Conservation (phyloP, 2,329 filamentous ascomycete genomes). For the Tolypocladium album region DNA sequence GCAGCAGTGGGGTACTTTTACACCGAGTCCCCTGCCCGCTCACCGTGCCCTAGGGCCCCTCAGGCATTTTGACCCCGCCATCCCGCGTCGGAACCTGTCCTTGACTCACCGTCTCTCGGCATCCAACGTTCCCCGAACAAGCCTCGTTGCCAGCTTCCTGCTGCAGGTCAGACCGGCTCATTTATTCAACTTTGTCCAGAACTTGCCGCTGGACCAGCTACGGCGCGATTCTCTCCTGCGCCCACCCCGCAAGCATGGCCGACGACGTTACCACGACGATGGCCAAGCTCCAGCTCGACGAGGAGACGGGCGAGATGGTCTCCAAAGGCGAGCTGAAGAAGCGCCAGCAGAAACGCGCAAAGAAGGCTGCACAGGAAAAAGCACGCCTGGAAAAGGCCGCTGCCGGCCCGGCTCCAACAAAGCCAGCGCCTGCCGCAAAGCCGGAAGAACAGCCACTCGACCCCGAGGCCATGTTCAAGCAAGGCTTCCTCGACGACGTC, state of each 20-base stretch:
- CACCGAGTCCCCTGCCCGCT: background rate
- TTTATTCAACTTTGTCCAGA: background rate
- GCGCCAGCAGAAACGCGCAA: conserved; percentile 43
- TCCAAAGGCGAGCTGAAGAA: conserved; percentile 54
- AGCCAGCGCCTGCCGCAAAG: conserved; percentile 3
- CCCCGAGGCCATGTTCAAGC: conserved; percentile 65
- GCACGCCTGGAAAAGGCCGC: conserved; percentile 74
- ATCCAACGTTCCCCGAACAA: background rate
- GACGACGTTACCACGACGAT: conserved; percentile 35
- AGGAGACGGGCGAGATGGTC: conserved; percentile 54
- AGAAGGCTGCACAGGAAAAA: conserved; percentile 52
- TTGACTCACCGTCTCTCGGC: background rate
- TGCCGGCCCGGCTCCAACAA: conserved; percentile 38
- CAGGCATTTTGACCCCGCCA: background rate
- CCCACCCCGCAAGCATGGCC: conserved; percentile 24
- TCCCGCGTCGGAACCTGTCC: background rate
- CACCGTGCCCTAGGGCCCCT: background rate
- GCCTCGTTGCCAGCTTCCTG: background rate
- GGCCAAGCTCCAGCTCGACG: conserved; percentile 49
- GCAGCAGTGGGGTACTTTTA: background rate
- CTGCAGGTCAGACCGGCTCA: background rate
- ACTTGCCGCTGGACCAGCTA: background rate
- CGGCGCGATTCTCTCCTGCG: no score
- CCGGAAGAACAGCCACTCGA: conserved; percentile 31
- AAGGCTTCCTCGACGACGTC: conserved; percentile 64